Base-by-base conservation (phyloP, 345 rosid genomes). In the Balakata baccata region DNA sequence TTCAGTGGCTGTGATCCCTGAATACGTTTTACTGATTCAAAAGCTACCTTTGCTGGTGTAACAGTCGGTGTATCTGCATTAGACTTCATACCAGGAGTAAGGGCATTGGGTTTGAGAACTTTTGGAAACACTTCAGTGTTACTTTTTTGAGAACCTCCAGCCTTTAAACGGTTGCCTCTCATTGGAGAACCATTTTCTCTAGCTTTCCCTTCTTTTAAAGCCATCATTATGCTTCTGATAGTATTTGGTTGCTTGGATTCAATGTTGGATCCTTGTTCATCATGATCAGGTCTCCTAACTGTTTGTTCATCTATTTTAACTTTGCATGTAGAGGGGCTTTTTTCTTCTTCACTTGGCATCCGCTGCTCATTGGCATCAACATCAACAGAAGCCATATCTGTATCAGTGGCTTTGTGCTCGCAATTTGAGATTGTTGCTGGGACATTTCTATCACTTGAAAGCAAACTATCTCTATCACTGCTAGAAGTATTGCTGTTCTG, bases 131-230 rank as follows among this genome's bases (percentile, higher is more conserved):
- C 84, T 86, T 95, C 97, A 17, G 54, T 50, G 72, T 81, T 81
- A 77, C 61, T 85, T 82, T 81, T 87, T 78, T 80, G 98, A 72
- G 74, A 65, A 84, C 79, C 81, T 68, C 74, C 83, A 52, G 82
- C 53, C 87, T 87, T 92, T 14, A 77, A 51, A 47, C 91, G 86
- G 67, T 75, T 86, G 72, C 89, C 84, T 87, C 96, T 87, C 90
- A 88, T 77, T 8, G 97, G 97, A 46, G 97, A 95, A 78, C 87
- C 85, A 78, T 85, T 95, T 80, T 95, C 98, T 84, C 97, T 86
- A 68, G 81, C 83, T 83, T 89, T 89, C 64, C 94, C 99, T 87
- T 92, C 99, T 86, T 89, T 95, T 76, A 95, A 77, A 76, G 97
- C 89, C 88, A 87, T 89, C 96, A 95, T 91, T 65, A 92, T 91